Evolutionary conservation across 106 monocot species (phyloP), one percentile per base, ranked within the genome.

Genomic region (Amphibolis antarctica): DNA sequence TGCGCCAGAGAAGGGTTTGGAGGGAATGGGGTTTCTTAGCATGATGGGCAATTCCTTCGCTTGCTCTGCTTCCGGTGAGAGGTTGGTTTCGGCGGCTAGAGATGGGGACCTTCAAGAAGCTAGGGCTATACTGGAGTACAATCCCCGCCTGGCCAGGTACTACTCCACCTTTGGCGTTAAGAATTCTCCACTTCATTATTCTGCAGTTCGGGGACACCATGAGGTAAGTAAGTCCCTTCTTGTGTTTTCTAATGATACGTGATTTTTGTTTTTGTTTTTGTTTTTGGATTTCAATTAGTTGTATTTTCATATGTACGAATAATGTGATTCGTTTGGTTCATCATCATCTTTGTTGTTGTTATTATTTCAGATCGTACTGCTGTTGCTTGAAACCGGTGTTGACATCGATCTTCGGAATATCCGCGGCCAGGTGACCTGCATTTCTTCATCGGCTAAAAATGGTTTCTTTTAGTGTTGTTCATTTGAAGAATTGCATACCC

Each of bases 21-120:
- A 7, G 62, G 36, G 43, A 19, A 98, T 98, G 90, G 78, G 87
- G 17, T 81, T 98, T 59, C 61, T 98, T 17, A 85, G 91, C 67
- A 76, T 98, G 12, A 79, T 99, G 86, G 85, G 91, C 12, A 99
- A 91, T 79, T 91, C 98, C 18, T 91, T 99, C 29, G 98, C 87
- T 46, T 99, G 98, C 77, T 91, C 98, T 44, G 91, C 87, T 30
- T 91, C 87, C 12, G 91, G 98, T 7, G 98, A 91, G 77, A 67
- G 98, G 60, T 71, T 99, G 24, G 91, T 91, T 47, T 99, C 98
- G 6, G 98, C 98, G 0, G 98, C 98, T 11, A 87, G 98, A 56
- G 98, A 99, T 59, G 98, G 98, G 0, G 98, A 99, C 66, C 71
- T 91, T 36, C 91, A 81, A 46, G 98, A 99, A 72, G 98, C 98